Base-by-base conservation (phyloP, 495 filamentous ascomycete genomes). In the Talaromyces liani region DNA sequence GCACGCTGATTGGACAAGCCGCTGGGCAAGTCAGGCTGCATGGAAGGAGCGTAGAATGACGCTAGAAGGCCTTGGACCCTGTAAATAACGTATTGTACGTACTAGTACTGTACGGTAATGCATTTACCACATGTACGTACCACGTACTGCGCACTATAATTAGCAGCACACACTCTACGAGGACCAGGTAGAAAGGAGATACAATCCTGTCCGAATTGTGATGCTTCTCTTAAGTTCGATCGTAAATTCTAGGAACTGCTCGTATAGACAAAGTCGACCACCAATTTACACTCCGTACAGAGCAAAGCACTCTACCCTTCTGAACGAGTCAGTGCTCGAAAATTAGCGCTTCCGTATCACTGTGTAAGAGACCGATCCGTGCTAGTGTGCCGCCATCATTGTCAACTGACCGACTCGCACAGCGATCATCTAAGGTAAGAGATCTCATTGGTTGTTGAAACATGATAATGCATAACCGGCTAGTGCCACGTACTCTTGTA, bases 11-110 rank as follows among this genome's bases (percentile, higher is more conserved):
- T 61, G 59, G 57, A 5, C 22, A 12, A 20, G 36, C 18, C 6
- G 34, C 16, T 33, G 14, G 20, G 58, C 33, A 25, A 27, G 20
- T 18, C 58, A 20, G 33, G 58, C 34, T 60, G 36, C 58, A 53
- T 62, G 14, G 60, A 62, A 62, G 41, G 27, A 22, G 24, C 27
- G 29, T 62, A 29, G 60, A 62, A 62, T 5, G 60, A 34, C 60
- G 60, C 60, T 62, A 62, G 60, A 62, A 62, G 47, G 5, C 10
- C 49, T 25, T 54, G 18, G 49, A 54, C 49, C 49, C 49, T 54
- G 49, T 53, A 25, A 24, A 39, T 39, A 39, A 39, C 16, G 36
- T 41, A 41, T 41, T 41, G 36, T 41, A 41, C 14, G 36, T 41
- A 41, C 36, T 41, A 41, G 36, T 14, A n/a, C n/a, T n/a, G 36